These are phyloP conservation scores for Sordariomycetes sp. DNA, from an alignment of 2,329 filamentous ascomycete species.

Conservation along the genomic window DNA sequence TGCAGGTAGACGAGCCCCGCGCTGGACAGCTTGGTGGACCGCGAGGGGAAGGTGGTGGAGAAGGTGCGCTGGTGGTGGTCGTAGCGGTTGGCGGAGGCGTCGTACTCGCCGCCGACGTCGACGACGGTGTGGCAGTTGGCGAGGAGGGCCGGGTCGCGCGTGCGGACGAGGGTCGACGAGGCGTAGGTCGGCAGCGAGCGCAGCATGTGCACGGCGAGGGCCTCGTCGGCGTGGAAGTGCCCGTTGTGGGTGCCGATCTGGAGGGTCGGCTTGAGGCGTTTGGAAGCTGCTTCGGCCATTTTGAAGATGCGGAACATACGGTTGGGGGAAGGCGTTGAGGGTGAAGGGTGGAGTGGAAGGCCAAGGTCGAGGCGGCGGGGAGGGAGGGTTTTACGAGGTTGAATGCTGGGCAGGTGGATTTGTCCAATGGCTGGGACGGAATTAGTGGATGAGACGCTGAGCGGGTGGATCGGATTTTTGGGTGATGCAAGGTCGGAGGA, in stretches of 20 bases:
- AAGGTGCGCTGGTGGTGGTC: conserved; percentile 98
- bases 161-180: conserved; percentile 66
- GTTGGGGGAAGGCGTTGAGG: not conserved
- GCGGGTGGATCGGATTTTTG: too few species aligned
- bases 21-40: conserved; percentile 80
- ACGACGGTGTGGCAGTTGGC: conserved; percentile 86
- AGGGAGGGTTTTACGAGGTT: not conserved
- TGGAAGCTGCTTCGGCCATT: conserved; percentile 5
- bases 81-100: conserved; percentile 65
- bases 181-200: conserved; percentile 76
- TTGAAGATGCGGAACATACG: conserved; percentile 4
- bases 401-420: not conserved
- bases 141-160: conserved; percentile 71
- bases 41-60: conserved; percentile 70
- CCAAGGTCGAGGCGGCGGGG: not conserved
- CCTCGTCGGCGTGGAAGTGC: conserved; percentile 98
- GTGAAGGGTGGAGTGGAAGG: not conserved
- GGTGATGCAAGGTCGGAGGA: too few species aligned
- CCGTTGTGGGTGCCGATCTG: conserved; percentile 92
- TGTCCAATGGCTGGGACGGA: not conserved
- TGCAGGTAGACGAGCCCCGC: conserved; percentile 94
- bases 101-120: conserved; percentile 94
- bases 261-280: conserved; percentile 11
- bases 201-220: conserved; percentile 91
- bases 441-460: not conserved